A percentile compares a stretch with the other conserved stretches of the same genome.
Evolutionary conservation across 805 yeast genomes (phyloP).

Genomic region (Saccharomycopsis sp.): DNA sequence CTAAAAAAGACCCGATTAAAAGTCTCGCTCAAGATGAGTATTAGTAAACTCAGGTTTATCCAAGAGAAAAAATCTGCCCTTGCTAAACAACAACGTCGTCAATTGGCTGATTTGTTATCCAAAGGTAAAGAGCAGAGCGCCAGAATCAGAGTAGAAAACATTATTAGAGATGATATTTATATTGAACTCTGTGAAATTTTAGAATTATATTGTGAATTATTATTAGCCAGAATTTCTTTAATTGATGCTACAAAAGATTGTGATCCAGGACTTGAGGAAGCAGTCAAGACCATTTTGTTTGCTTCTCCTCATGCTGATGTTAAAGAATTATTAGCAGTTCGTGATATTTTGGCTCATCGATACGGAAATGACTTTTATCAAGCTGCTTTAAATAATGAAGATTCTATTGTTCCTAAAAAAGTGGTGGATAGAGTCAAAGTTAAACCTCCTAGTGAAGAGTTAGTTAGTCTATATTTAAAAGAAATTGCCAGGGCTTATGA

Average conservation of each 20-base stretch:
- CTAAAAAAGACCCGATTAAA: constrained; percentile 26
- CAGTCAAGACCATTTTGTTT: constrained; percentile 58
- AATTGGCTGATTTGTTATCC: constrained; percentile 56
- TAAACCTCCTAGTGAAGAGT: constrained; percentile 52
- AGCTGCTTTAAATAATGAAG: constrained; percentile 41
- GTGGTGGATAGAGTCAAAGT: constrained; percentile 51
- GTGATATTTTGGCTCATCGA: constrained; percentile 50
- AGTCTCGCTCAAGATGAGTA: constrained; percentile 46
- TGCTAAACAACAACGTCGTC: constrained; percentile 64
- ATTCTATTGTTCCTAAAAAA: constrained; percentile 53
- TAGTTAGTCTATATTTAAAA: constrained; percentile 59
- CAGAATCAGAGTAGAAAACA: constrained; percentile 69
- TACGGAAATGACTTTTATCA: constrained; percentile 61
- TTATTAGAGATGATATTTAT: constrained; percentile 72
- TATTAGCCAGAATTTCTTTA: constrained; percentile 63
- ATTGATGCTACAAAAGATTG: constrained; percentile 31
- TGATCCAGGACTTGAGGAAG: constrained; percentile 62
- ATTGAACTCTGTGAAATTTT: constrained; percentile 69
- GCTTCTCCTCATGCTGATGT: constrained; percentile 67
- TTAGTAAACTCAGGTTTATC: constrained; percentile 56
- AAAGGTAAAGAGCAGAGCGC: constrained; percentile 77
- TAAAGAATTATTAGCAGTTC: constrained; percentile 52
- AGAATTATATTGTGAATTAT: constrained; percentile 73
- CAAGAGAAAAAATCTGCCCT: constrained; percentile 69
- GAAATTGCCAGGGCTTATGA: constrained; percentile 77